Percentiles rank a stretch among this genome's conserved stretches.
phyloP scores from a whole-genome alignment of 768 basidiomycete genomes.

The Serendipita sp. region DNA sequence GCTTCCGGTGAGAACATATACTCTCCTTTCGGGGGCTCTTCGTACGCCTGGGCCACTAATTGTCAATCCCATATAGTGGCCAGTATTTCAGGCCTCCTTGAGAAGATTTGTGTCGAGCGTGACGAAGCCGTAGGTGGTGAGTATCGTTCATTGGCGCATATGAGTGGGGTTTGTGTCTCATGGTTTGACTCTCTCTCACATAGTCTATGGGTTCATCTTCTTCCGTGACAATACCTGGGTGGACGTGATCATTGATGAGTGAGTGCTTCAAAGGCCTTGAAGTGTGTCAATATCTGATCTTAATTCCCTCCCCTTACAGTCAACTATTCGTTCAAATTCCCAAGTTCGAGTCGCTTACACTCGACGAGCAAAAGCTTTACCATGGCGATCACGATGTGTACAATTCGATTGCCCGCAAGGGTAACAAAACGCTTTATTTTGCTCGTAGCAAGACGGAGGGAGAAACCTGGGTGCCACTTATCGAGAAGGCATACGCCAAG shows the following conservation, averaged over 20 bases:
- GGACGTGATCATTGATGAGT: conserved; percentile 42
- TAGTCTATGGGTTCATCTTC: conserved; percentile 44
- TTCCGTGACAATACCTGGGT: conserved; percentile 37
- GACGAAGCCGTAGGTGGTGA: conserved; percentile 20
- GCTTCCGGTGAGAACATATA: conserved; percentile 18
- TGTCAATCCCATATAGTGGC: conserved; percentile 20
- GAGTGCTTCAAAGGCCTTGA: conserved; percentile 12
- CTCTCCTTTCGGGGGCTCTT: not conserved
- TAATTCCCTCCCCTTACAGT: conserved; percentile 17
- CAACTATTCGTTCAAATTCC: conserved; percentile 33
- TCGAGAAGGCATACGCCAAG: conserved; percentile 46
- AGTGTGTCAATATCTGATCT: not conserved
- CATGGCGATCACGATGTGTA: conserved; percentile 34
- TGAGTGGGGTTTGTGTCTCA: not conserved
- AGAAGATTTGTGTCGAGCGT: conserved; percentile 39
- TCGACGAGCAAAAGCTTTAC: conserved; percentile 26
- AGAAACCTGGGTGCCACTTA: conserved; percentile 22
- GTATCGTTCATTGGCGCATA: not conserved
- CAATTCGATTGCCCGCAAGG: conserved; percentile 28
- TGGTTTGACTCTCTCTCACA: conserved; percentile 19
- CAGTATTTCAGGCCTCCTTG: conserved; percentile 26
- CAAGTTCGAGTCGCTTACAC: conserved; percentile 33
- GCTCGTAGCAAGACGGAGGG: conserved; percentile 18
- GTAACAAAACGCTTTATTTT: conserved; percentile 33
- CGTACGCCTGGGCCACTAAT: too few species aligned